phyloP scores from a whole-genome alignment of 2,329 filamentous ascomycete species.

The Neospermospora avenae region DNA sequence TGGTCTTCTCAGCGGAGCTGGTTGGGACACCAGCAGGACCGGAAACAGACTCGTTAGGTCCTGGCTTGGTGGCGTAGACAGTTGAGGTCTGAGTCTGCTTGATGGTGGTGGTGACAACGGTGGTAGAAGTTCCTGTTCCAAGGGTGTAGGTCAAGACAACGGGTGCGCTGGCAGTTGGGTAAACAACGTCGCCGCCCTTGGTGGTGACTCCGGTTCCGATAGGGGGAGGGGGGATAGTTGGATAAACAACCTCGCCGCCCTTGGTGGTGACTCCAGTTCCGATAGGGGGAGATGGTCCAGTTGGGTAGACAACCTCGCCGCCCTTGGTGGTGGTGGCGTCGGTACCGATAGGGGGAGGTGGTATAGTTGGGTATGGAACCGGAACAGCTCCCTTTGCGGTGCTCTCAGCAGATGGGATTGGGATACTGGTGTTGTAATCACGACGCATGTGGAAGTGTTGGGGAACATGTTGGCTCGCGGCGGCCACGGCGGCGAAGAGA shows the following conservation, averaged over 20 bases:
- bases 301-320: not conserved
- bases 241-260: not conserved
- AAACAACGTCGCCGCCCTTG: not conserved
- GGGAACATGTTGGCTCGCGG: slow-evolving; percentile 27
- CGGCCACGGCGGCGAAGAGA: slow-evolving; percentile 36
- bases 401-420: too few species aligned
- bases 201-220: slow-evolving; percentile 15
- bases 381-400: slow-evolving; percentile 13
- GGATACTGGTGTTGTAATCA: slow-evolving; percentile 22
- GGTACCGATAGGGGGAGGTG: slow-evolving; percentile 15
- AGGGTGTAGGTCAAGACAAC: slow-evolving; percentile 41
- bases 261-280: slow-evolving; percentile 16
- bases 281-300: slow-evolving; percentile 10
- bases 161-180: slow-evolving; percentile 7
- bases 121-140: slow-evolving; percentile 40
- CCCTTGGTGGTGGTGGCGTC: slow-evolving; percentile 10
- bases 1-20: slow-evolving; percentile 12
- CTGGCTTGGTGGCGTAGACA: slow-evolving; percentile 26
- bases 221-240: slow-evolving; percentile 8
- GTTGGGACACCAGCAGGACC: slow-evolving; percentile 6
- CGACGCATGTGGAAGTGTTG: slow-evolving; percentile 32
- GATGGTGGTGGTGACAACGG: slow-evolving; percentile 44
- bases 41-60: slow-evolving; percentile 1
- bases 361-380: not conserved
- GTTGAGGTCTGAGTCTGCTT: slow-evolving; percentile 38